Evolutionary conservation across 2,329 filamentous ascomycete genomes (phyloP).

Genomic region (Pezicula radicicola): DNA sequence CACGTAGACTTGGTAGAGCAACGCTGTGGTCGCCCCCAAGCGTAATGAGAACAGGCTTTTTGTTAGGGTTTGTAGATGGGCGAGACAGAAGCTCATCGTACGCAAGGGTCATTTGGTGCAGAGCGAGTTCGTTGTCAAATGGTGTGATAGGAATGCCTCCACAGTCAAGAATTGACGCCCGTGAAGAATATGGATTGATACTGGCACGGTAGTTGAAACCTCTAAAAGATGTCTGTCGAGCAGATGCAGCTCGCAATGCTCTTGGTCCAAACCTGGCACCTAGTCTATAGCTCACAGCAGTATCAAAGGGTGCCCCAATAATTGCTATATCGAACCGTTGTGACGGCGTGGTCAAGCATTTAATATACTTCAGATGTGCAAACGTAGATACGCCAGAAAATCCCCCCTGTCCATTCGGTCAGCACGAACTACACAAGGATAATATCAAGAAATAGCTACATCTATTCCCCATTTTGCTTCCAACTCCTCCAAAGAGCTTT

Average conservation of each 20-base stretch:
- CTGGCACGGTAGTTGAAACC: slow-evolving; percentile 79
- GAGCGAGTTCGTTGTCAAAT: slow-evolving; percentile 78
- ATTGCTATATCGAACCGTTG: slow-evolving; percentile 41
- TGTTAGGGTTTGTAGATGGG: slow-evolving; percentile 15
- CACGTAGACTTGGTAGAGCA: slow-evolving; percentile 65
- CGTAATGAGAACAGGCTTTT: slow-evolving; percentile 48
- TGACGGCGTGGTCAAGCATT: neutral
- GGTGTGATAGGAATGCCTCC: slow-evolving; percentile 87
- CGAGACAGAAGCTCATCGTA: slow-evolving; percentile 24
- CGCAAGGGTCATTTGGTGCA: slow-evolving; percentile 68
- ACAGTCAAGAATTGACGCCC: slow-evolving; percentile 80
- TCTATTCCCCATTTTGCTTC: neutral
- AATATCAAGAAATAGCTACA: neutral
- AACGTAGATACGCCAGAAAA: neutral
- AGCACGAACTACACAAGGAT: neutral
- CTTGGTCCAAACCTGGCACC: slow-evolving; percentile 78
- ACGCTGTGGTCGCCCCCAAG: slow-evolving; percentile 74
- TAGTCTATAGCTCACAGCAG: slow-evolving; percentile 29
- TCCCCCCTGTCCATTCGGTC: neutral
- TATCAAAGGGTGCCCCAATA: slow-evolving; percentile 48
- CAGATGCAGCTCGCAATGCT: slow-evolving; percentile 80
- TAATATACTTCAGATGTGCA: neutral
- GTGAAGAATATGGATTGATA: slow-evolving; percentile 79
- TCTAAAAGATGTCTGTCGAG: slow-evolving; percentile 74
- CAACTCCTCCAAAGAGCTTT: neutral